Percentiles rank a stretch among this genome's conserved stretches.
phyloP scores from a whole-genome alignment of 176 grass and related monocot species.

The Chloris gayana region DNA sequence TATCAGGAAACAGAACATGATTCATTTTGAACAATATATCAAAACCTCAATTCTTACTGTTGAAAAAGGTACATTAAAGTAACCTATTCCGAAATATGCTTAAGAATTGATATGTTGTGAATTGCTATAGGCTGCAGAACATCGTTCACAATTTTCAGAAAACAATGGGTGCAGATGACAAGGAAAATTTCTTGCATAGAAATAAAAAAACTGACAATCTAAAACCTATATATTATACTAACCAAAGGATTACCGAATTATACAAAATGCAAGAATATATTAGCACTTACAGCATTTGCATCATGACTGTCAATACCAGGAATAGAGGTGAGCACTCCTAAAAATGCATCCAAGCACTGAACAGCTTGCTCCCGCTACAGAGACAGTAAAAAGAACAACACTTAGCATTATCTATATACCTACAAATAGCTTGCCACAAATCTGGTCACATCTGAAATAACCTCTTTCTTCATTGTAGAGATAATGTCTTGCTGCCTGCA shows the following conservation, averaged over 20 bases:
- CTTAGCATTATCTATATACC: neutral
- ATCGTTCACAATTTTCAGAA: neutral
- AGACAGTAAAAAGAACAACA: conserved; percentile 7
- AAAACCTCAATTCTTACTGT: neutral
- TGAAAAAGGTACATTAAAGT: neutral
- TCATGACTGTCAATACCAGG: conserved; percentile 85
- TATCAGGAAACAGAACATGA: neutral
- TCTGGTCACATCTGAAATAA: conserved; percentile 32
- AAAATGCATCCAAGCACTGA: conserved; percentile 72
- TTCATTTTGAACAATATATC: neutral
- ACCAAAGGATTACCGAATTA: conserved; percentile 10
- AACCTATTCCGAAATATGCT: neutral
- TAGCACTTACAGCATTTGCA: conserved; percentile 64
- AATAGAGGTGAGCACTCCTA: conserved; percentile 74
- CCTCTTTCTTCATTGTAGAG: conserved; percentile 72
- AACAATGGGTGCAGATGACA: conserved; percentile 14
- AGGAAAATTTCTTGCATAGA: conserved; percentile 11
- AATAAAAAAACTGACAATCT: neutral
- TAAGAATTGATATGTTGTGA: neutral
- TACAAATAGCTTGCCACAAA: neutral
- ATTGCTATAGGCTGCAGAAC: neutral
- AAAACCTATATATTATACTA: conserved; percentile 4
- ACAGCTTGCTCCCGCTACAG: conserved; percentile 63
- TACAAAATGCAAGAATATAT: neutral
- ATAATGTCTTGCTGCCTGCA: conserved; percentile 72